Evolutionary conservation across 208 protist genomes (phyloP).

Genomic region (Endotrypanum monterogeii): DNA sequence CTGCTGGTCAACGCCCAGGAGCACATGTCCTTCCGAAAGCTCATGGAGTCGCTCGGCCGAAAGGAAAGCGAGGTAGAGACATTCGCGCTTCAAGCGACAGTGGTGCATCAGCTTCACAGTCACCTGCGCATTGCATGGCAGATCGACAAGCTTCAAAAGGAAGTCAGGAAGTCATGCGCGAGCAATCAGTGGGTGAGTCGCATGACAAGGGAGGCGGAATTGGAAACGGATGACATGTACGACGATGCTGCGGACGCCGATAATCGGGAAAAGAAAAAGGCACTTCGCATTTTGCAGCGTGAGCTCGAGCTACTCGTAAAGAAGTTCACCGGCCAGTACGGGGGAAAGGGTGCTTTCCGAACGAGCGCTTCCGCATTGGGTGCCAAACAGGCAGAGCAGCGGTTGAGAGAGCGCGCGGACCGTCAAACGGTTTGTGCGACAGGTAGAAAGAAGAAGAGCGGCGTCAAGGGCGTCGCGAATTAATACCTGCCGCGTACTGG

Average conservation of each 20-base stretch:
- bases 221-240: constrained; percentile 85
- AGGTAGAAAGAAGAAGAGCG: constrained; percentile 23
- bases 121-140: constrained; percentile 79
- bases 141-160: constrained; percentile 89
- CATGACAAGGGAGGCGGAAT: constrained; percentile 73
- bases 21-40: constrained; percentile 82
- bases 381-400: constrained; percentile 74
- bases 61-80: constrained; percentile 65
- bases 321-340: constrained; percentile 74
- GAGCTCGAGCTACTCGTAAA: constrained; percentile 54
- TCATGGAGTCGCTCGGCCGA: constrained; percentile 77
- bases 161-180: constrained; percentile 78
- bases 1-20: constrained; percentile 90
- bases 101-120: constrained; percentile 80
- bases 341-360: constrained; percentile 86
- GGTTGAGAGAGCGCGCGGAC: constrained; percentile 65
- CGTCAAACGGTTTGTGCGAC: constrained; percentile 42
- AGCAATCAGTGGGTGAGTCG: constrained; percentile 73
- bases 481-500: neutral
- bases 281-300: constrained; percentile 74
- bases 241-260: constrained; percentile 72
- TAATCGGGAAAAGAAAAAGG: constrained; percentile 73
- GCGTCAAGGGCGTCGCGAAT: constrained; percentile 2
- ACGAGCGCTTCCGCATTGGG: constrained; percentile 72
- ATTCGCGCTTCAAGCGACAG: constrained; percentile 79